Conservation (phyloP, 169 alveolate genomes). For the Plasmodium knowlesi region DNA sequence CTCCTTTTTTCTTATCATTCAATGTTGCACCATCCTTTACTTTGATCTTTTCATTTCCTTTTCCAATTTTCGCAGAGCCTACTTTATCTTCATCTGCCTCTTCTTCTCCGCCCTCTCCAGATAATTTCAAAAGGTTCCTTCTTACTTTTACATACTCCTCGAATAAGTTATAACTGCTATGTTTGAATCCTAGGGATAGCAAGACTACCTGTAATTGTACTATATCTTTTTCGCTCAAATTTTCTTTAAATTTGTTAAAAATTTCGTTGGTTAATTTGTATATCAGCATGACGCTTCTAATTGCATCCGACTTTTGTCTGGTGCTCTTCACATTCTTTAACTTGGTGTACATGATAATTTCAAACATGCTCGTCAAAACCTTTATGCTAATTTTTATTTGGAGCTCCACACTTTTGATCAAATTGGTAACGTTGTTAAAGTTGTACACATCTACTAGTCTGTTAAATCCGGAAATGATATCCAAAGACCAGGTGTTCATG, state of each 20-base stretch:
- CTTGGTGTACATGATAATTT: constrained; percentile 61
- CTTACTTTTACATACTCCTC: constrained; percentile 81
- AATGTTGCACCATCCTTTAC: constrained; percentile 21
- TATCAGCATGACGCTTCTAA: constrained; percentile 44
- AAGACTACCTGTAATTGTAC: constrained; percentile 74
- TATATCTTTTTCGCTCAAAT: constrained; percentile 65
- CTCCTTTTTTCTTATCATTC: constrained; percentile 66
- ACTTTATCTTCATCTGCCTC: neutral
- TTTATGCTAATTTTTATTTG: constrained; percentile 65
- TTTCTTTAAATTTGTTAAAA: constrained; percentile 59
- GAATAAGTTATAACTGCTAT: constrained; percentile 81
- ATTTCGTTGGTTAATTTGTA: constrained; percentile 65
- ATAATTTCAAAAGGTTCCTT: constrained; percentile 31
- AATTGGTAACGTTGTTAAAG: constrained; percentile 60
- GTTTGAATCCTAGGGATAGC: constrained; percentile 71
- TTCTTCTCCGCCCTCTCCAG: constrained; percentile 15
- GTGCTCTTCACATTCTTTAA: constrained; percentile 55
- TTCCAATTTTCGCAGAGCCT: neutral
- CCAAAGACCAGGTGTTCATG: constrained; percentile 73
- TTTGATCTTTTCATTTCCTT: constrained; percentile 38
- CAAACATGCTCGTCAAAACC: constrained; percentile 51
- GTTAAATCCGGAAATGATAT: constrained; percentile 72
- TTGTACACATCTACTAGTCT: constrained; percentile 75
- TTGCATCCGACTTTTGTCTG: constrained; percentile 71
- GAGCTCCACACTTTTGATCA: constrained; percentile 43